These are phyloP conservation scores for Plantago major DNA, from an alignment of 257 asterid genomes.

Conservation along the genomic window DNA sequence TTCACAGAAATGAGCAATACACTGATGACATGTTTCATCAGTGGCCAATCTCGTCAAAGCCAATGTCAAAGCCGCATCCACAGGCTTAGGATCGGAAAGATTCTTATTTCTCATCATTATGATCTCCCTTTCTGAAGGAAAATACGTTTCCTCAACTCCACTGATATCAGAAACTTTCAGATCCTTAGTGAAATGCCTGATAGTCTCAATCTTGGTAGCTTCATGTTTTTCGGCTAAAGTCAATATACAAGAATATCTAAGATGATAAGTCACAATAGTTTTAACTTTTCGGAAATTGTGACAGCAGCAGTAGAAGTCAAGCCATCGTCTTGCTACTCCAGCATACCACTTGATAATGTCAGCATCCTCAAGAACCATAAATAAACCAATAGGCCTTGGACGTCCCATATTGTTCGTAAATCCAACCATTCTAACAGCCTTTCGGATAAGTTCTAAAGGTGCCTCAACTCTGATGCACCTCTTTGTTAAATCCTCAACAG, in stretches of 20 bases:
- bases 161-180: constrained; percentile 36
- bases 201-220: constrained; percentile 66
- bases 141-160: constrained; percentile 39
- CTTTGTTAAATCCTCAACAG: constrained; percentile 66
- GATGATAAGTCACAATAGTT: constrained; percentile 62
- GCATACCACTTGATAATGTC: constrained; percentile 93
- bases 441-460: constrained; percentile 54
- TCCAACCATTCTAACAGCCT: constrained; percentile 63
- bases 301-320: constrained; percentile 77
- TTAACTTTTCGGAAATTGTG: constrained; percentile 73
- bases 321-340: constrained; percentile 88
- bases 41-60: constrained; percentile 62
- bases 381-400: constrained; percentile 73
- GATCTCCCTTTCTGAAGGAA: constrained; percentile 83
- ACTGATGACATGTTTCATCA: constrained; percentile 50
- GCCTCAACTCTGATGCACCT: constrained; percentile 72
- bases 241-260: constrained; percentile 77
- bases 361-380: constrained; percentile 69
- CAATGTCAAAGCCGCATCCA: constrained; percentile 62
- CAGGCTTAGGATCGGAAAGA: constrained; percentile 68
- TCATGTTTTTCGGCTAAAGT: constrained; percentile 92
- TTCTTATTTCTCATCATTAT: constrained; percentile 70
- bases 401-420: constrained; percentile 92
- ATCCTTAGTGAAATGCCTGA: constrained; percentile 78
- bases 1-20: constrained; percentile 72